Base-by-base conservation (phyloP, 305 asterid species). In the Fraxinus xanthoxyloides region DNA sequence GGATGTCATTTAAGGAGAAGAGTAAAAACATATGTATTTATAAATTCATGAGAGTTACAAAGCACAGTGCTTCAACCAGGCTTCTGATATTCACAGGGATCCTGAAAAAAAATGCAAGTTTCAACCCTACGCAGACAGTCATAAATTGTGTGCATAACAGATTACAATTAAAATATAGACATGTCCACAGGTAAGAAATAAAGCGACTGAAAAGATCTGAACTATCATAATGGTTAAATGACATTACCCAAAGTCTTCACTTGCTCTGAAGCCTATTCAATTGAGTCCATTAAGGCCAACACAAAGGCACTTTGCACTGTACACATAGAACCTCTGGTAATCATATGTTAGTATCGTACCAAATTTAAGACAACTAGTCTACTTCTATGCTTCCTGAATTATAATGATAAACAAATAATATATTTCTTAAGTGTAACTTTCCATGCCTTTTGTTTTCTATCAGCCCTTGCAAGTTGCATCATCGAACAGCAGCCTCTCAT, bases 1-100 rank as follows among this genome's bases (percentile, higher is more conserved):
- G 36, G 63, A 79, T 72, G 85, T 90, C 77, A 85, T 82, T 59
- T 79, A 10, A 80, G 70, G 75, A 79, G 74, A 43, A 81, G 63
- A 23, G n/a, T 24, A 76, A 54, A 78, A 84, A 85, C 35, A 24
- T 19, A 77, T 72, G 63, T 15, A 77, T 72, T 46, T 34, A 77
- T 21, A 36, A 10, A 80, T 38, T 59, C 78, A 75, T 34, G 79
- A 81, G 51, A 56, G 75, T 46, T 7, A 70, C 12, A 70, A 78
- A 75, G 19, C 80, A 63, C 85, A 80, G 38, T 46, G 75, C 40
- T 77, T 75, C 48, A 30, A 70, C 19, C 35, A 48, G 21, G 78
- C 77, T 38, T 79, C 77, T 76, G 74, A 79, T 73, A 51, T 51
- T 51, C 21, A 46, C 72, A 54, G 31, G 35, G 10, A 56, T 36